Evolutionary conservation across 2,329 filamentous ascomycete species (phyloP), one percentile per base, ranked within the genome.

Genomic region (Aspergillaceae sp.): DNA sequence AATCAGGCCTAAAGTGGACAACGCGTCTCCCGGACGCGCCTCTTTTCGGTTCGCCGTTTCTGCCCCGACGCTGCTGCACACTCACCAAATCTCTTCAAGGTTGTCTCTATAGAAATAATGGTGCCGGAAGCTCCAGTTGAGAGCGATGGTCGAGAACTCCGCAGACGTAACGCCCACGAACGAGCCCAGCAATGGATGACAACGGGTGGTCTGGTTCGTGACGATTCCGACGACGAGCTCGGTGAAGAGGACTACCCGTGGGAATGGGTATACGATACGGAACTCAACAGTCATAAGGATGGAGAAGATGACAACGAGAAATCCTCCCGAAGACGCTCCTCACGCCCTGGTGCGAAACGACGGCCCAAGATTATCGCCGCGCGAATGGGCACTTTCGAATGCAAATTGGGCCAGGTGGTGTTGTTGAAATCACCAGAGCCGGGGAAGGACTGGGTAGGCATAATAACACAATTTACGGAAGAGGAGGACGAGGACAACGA

Each of bases 191-290:
- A 69, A 57, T 74, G 73, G 59, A 72, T 83, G 48, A 76, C 68
- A 49, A 80, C 66, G 54, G 79, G 80, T 40, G 84, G 83, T 29
- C 74, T 89, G 7, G 68, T 73, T 5, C 76, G 85, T 57, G 86
- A 92, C 50, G 85, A 94, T 63, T 94, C 87, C 0, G 89, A 94
- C 63, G 89, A 94, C 65, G 91, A 95, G 64, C 78, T 94, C 27
- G 84, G 82, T 29, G 73, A 77, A 33, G 82, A 86, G 42, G 85
- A 88, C 57, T 70, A 77, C 40, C 79, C 83, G 0, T 92, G 87
- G 87, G 78, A 87, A 68, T 91, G 86, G 85, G 77, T 91, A 40
- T 89, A 91, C 52, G 48, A 60, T 32, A 26, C 50, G 27, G 55
- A 60, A 44, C 45, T 53, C 38, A 47, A 64, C 41, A 42, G 56